Percentiles rank a stretch among this genome's conserved stretches.
These are phyloP conservation scores for Ustilago loliicola DNA, from an alignment of 1,284 basidiomycete species.

Conservation along the genomic window DNA sequence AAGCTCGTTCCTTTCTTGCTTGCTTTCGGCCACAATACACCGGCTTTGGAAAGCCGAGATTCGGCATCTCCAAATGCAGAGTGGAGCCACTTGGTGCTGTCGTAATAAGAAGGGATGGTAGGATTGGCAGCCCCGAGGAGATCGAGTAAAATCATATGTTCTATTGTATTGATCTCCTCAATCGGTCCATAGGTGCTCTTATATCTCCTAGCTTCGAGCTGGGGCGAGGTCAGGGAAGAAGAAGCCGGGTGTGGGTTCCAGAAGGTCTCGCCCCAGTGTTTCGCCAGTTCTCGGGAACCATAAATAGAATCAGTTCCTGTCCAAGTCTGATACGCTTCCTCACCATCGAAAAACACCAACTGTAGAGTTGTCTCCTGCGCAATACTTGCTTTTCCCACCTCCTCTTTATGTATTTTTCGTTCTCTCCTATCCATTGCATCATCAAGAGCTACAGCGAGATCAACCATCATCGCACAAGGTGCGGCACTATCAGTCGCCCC, in stretches of 20 bases:
- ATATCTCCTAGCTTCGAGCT: slow-evolving; percentile 20
- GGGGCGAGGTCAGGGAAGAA: too few relatives aligned
- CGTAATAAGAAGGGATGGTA: slow-evolving; percentile 58
- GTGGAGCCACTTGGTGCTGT: slow-evolving; percentile 61
- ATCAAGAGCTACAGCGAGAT: slow-evolving; percentile 63
- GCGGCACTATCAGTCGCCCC: slow-evolving; percentile 98
- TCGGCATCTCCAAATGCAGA: slow-evolving; percentile 50
- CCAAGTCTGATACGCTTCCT: slow-evolving; percentile 95
- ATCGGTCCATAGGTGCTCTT: slow-evolving; percentile 40
- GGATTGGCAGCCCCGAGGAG: slow-evolving; percentile 62
- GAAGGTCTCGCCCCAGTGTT: slow-evolving; percentile 46
- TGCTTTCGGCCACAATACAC: slow-evolving; percentile 48
- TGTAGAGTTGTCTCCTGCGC: slow-evolving; percentile 87
- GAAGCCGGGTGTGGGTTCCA: too few relatives aligned
- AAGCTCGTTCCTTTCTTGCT: slow-evolving; percentile 21
- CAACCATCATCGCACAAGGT: slow-evolving; percentile 82
- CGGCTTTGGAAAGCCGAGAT: slow-evolving; percentile 30
- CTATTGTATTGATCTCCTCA: slow-evolving; percentile 63
- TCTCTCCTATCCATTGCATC: slow-evolving; percentile 54
- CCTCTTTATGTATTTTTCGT: slow-evolving; percentile 30
- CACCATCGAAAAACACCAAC: slow-evolving; percentile 97
- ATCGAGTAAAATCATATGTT: slow-evolving; percentile 67
- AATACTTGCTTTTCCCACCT: slow-evolving; percentile 5
- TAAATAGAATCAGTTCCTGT: slow-evolving; percentile 91
- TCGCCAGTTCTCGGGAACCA: slow-evolving; percentile 76